Evolutionary conservation across 805 yeast species (phyloP), one percentile per base, ranked within the genome.

Genomic region (Candida broadrunensis): DNA sequence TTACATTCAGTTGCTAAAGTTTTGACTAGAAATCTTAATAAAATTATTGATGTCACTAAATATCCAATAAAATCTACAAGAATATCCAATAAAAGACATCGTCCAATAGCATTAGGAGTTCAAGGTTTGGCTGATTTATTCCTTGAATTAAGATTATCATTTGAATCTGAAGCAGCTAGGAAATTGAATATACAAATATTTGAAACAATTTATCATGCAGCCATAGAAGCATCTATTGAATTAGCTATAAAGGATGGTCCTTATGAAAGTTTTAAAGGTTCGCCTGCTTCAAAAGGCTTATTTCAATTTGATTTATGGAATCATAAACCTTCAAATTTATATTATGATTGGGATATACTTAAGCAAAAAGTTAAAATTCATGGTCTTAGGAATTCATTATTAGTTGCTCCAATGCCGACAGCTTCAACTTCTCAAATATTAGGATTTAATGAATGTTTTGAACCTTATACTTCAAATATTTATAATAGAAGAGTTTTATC

Each of bases 71-170:
- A 74, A 39, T 85, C 80, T 49, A 91, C 98, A 4, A 75, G 73
- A 54, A 56, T 47, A 35, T 87, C 97, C 14, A 91, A 93, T 63
- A 67, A 78, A 73, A 81, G 80, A 56, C 85, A 91, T 63, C 76
- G 99, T 53, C 98, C 99, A 16, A 79, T 91, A 54, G 97, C 97
- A n/a, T 66, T 91, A 17, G 99, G 99, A 51, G 97, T 91, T n/a
- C 97, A 91, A 64, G 99, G 99, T 43, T 72, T 91, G 40, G 97
- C 98, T 21, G 98, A 91, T 63, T 73, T 83, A 1, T 91, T 88
- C 63, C 78, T 88, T 75, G 72, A 76, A 49, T 70, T 91, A 46
- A 79, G 95, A 54, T 55, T 88, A 43, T 93, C 97, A 33, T 91
- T 90, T 61, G 97, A 88, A 51, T 85, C 95, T 27, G 67, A 72